Conservation (phyloP, 2,329 filamentous ascomycete genomes). For the Aspergillus pseudoglaucus region DNA sequence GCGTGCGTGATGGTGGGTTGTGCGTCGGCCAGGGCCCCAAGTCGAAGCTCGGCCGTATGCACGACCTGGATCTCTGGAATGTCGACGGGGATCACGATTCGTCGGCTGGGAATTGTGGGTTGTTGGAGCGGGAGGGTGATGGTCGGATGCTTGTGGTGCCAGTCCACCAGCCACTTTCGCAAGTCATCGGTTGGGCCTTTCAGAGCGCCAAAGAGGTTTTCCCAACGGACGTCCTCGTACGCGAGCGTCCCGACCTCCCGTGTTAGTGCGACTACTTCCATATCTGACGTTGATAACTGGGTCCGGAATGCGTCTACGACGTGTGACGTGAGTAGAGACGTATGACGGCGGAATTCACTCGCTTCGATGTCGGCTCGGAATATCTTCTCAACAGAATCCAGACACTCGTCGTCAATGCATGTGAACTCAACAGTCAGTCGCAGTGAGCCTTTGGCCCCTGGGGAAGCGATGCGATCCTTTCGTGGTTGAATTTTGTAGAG, state of each 20-base stretch:
- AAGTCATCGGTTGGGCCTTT: slow-evolving; percentile 41
- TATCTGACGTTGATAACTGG: slow-evolving; percentile 42
- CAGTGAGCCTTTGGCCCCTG: slow-evolving; percentile 26
- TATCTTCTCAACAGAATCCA: slow-evolving; percentile 39
- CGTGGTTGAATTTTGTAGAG: slow-evolving; percentile 64
- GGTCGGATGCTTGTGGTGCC: slow-evolving; percentile 45
- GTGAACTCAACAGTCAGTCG: slow-evolving; percentile 68
- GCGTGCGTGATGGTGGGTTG: slow-evolving; percentile 26
- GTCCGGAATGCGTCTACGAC: slow-evolving; percentile 43
- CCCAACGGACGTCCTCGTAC: slow-evolving; percentile 51
- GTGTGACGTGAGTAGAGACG: slow-evolving; percentile 47
- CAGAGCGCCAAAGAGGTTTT: slow-evolving; percentile 46
- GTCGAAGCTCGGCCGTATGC: slow-evolving; percentile 57
- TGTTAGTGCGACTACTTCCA: slow-evolving; percentile 50
- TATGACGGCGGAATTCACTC: slow-evolving; percentile 42
- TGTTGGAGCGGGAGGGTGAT: slow-evolving; percentile 26
- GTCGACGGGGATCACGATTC: slow-evolving; percentile 83
- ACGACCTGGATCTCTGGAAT: slow-evolving; percentile 77
- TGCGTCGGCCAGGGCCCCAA: slow-evolving; percentile 12
- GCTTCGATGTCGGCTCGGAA: slow-evolving; percentile 44
- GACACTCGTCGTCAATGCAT: slow-evolving; percentile 67
- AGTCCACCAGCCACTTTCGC: slow-evolving; percentile 47
- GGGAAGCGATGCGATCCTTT: slow-evolving; percentile 8
- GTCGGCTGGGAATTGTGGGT: slow-evolving; percentile 42
- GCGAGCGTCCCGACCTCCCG: slow-evolving; percentile 46